Base-by-base conservation (phyloP, 2,329 filamentous ascomycete species). In the Fusarium coicis region DNA sequence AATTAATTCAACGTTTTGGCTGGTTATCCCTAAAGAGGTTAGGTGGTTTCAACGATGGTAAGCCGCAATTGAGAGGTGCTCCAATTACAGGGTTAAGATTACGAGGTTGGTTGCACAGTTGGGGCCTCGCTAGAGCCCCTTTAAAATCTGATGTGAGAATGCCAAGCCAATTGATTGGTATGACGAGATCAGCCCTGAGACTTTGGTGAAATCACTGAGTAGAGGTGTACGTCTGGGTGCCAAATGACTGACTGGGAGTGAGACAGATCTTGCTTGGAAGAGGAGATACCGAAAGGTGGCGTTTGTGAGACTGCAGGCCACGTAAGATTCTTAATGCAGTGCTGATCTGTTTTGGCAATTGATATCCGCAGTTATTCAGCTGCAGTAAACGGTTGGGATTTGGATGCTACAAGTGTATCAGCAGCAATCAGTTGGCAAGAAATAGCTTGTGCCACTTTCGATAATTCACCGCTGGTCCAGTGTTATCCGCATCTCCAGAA, bases 131-230 rank as follows among this genome's bases (percentile, higher is more conserved):
- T 52, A 7, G 18, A 34, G 18, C n/a, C 44, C 50, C 40, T 36
- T 67, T 65, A 65, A 59, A 67, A 66, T 50, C 64, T 67, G 61
- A 67, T 32, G 64, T 66, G 36, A 67, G 61, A 66, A 28, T 16
- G 52, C 52, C 52, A 67, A 66, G 61, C 19, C 18, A 28, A 50
- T 30, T 28, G 28, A 37, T 30, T 28, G 23, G 40, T 57, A 36
- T 28, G 42, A 57, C 32, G 28, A 15, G n/a, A 18, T 28, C 18
- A 36, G 23, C 40, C 10, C 32, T 21, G 54, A 40, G 30, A 28
- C 30, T 49, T 57, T 36, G 40, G 54, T 37, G 18, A 16, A 2
- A 15, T 2, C 6, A 0, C 4, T 8, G 49, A 53, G 14, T 2
- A 21, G 18, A 21, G 32, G 21, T 3, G 9, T 26, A 26, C 3